Conservation (phyloP, 352 stramenopile genomes). For the Globisporangium recalcitrans region DNA sequence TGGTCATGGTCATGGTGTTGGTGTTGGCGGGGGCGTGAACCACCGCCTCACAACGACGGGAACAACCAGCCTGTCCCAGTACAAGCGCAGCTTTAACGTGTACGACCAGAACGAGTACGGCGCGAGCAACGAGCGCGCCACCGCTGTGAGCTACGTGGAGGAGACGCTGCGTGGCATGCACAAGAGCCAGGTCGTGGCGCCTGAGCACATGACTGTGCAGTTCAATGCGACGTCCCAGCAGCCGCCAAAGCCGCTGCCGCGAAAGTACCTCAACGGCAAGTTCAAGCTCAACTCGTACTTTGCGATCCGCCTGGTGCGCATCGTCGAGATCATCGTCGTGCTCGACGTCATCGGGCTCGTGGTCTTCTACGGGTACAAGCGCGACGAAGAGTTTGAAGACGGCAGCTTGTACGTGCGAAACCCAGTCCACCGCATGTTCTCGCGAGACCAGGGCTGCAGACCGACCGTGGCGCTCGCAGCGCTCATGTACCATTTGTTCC, state of each 20-base stretch:
- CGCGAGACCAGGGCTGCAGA: conserved; percentile 30
- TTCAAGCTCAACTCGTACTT: conserved; percentile 85
- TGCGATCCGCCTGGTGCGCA: conserved; percentile 47
- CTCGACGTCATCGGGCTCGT: conserved; percentile 50
- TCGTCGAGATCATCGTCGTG: conserved; percentile 54
- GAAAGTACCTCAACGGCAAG: conserved; percentile 40
- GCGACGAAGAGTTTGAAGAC: conserved; percentile 22
- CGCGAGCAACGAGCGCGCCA: conserved; percentile 8
- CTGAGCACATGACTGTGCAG: conserved; percentile 24
- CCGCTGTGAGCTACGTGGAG: conserved; percentile 15
- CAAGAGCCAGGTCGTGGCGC: conserved; percentile 9
- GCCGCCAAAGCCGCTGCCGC: conserved; percentile 25
- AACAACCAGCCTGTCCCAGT: background rate
- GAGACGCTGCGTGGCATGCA: conserved; percentile 13
- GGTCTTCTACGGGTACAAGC: conserved; percentile 57
- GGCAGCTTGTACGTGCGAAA: conserved; percentile 41
- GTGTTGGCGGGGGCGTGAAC: background rate
- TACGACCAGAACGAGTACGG: conserved; percentile 7
- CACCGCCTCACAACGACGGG: background rate
- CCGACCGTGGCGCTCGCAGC: conserved; percentile 50
- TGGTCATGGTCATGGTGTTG: background rate
- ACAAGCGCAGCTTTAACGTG: background rate
- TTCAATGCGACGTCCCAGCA: conserved; percentile 27
- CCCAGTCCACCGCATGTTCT: conserved; percentile 39
- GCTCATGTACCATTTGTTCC: conserved; percentile 69